Percentiles rank a stretch among this genome's conserved stretches.
These are phyloP conservation scores for Posidonia australis DNA, from an alignment of 106 monocot genomes.

Conservation along the genomic window DNA sequence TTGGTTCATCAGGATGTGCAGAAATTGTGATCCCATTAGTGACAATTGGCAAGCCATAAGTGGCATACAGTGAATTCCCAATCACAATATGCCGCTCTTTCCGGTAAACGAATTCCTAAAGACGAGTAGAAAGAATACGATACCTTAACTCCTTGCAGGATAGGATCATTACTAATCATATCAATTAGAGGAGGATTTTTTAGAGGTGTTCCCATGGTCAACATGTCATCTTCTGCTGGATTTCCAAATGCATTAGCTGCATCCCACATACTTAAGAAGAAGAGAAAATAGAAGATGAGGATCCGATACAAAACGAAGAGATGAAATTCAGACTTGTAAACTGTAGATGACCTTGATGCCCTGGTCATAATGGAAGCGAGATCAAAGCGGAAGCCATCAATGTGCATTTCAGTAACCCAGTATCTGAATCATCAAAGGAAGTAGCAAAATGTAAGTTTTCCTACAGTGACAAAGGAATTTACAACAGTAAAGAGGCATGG, in stretches of 20 bases:
- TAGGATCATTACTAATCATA: conserved; percentile 83
- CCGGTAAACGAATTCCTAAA: too few relatives aligned
- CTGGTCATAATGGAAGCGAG: conserved; percentile 92
- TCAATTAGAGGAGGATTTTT: conserved; percentile 60
- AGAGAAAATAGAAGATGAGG: conserved; percentile 5
- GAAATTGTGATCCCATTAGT: background rate
- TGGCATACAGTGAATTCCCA: background rate
- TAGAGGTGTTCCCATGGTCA: conserved; percentile 67
- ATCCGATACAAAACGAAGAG: background rate
- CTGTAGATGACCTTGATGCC: conserved; percentile 42
- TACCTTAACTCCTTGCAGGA: conserved; percentile 74
- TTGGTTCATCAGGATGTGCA: too few relatives aligned
- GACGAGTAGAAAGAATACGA: background rate
- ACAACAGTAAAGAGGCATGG: too few relatives aligned
- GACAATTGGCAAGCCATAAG: background rate
- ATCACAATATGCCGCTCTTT: too few relatives aligned
- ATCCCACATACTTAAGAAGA: conserved; percentile 63
- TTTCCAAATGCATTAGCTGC: conserved; percentile 66
- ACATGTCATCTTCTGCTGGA: conserved; percentile 37
- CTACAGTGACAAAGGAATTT: background rate
- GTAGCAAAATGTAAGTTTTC: too few relatives aligned
- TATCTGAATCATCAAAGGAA: conserved; percentile 35
- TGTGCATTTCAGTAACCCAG: conserved; percentile 86
- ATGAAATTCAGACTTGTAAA: conserved; percentile 3
- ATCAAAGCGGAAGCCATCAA: conserved; percentile 97